Evolutionary conservation across 306 rosid genomes (phyloP).

Genomic region (Vigna trinervia): DNA sequence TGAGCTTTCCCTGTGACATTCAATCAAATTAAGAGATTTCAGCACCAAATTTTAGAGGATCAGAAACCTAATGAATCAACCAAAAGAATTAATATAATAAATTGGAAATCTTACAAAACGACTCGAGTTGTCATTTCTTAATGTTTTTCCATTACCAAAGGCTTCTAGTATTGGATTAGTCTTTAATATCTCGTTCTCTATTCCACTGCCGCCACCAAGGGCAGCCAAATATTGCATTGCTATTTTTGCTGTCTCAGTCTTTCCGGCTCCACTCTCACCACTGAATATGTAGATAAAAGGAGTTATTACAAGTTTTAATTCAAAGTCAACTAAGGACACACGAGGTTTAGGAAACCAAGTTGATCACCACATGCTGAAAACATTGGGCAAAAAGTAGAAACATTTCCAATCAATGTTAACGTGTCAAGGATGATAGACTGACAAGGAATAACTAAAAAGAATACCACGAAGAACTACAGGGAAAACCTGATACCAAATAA

Average conservation of each 20-base stretch:
- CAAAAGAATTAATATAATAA: constrained; percentile 40
- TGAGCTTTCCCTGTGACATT: constrained; percentile 86
- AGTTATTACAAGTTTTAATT: constrained; percentile 21
- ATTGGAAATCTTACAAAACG: constrained; percentile 84
- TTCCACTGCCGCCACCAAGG: constrained; percentile 99
- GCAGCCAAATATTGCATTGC: constrained; percentile 99
- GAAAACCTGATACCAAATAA: background rate
- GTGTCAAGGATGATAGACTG: background rate
- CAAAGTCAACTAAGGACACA: constrained; percentile 25
- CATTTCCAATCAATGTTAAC: constrained; percentile 16
- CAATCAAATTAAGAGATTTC: constrained; percentile 43
- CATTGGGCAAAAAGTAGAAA: constrained; percentile 13
- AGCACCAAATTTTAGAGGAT: constrained; percentile 28
- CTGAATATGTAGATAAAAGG: constrained; percentile 50
- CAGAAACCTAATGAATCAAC: constrained; percentile 42
- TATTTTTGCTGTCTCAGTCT: constrained; percentile 98
- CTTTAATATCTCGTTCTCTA: constrained; percentile 93
- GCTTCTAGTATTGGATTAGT: constrained; percentile 98
- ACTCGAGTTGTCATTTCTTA: constrained; percentile 99
- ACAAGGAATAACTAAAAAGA: background rate
- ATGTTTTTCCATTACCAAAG: constrained; percentile 96
- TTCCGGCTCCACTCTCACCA: constrained; percentile 99
- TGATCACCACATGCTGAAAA: constrained; percentile 32
- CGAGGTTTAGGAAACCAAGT: constrained; percentile 8
- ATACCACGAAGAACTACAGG: background rate